phyloP scores from a whole-genome alignment of 352 stramenopile genomes.

The Elongisporangium senticosum region DNA sequence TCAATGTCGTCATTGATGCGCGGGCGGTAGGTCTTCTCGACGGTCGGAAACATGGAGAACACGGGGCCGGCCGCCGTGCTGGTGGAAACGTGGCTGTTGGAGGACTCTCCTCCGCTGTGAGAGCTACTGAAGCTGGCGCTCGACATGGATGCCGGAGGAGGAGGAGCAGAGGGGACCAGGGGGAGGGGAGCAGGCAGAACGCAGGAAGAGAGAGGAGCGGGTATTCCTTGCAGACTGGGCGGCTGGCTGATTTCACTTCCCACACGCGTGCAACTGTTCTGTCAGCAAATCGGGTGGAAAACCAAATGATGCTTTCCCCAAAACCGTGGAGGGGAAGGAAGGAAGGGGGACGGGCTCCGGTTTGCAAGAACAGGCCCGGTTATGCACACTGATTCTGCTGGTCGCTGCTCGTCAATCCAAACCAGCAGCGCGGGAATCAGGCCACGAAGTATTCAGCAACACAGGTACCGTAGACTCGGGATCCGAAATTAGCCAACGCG shows the following conservation, averaged over 20 bases:
- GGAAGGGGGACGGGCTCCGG: background rate
- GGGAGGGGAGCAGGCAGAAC: background rate
- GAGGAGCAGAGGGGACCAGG: background rate
- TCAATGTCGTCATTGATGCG: constrained; percentile 79
- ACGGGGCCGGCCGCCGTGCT: constrained; percentile 10
- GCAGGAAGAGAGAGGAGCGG: constrained; percentile 2
- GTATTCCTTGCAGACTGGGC: constrained; percentile 1
- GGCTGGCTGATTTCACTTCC: background rate
- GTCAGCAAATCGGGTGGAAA: background rate
- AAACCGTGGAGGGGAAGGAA: background rate
- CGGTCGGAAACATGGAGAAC: constrained; percentile 81
- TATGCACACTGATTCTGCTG: background rate
- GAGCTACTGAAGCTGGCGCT: constrained; percentile 15
- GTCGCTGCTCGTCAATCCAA: background rate
- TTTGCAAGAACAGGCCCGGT: background rate
- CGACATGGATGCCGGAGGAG: constrained; percentile 11
- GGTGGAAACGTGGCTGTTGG: constrained; percentile 3
- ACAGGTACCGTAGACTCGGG: background rate
- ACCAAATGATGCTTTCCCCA: background rate
- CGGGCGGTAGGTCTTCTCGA: constrained; percentile 80
- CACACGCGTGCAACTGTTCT: background rate
- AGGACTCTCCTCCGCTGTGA: constrained; percentile 14
- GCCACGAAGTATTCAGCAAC: background rate
- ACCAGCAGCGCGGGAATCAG: background rate
- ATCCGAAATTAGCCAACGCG: background rate